Conservation (phyloP, 208 protist genomes). For the Trypanosoma theileri region DNA sequence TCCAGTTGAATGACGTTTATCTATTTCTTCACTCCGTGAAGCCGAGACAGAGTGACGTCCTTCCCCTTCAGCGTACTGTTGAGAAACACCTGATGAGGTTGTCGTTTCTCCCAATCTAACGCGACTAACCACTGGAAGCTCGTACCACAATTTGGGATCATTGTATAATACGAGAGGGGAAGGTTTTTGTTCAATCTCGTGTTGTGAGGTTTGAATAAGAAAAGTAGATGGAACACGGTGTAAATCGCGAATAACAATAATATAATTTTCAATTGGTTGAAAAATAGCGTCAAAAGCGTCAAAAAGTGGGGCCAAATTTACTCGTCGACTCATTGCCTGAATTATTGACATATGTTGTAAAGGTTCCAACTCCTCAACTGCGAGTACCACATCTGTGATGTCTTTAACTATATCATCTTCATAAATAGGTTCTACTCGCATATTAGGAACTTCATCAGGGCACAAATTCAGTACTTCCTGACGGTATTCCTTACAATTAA, state of each 20-base stretch:
- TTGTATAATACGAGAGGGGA: constrained; percentile 75
- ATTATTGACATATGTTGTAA: constrained; percentile 69
- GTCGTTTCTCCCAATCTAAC: constrained; percentile 32
- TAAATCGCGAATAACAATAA: constrained; percentile 73
- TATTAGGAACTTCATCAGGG: constrained; percentile 85
- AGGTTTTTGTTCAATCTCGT: constrained; percentile 69
- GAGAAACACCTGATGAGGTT: neutral
- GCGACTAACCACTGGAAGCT: constrained; percentile 62
- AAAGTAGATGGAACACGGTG: constrained; percentile 64
- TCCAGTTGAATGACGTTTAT: neutral
- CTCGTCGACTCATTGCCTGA: constrained; percentile 70
- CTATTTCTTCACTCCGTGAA: neutral
- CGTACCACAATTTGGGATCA: constrained; percentile 70
- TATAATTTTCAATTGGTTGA: constrained; percentile 79
- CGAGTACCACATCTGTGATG: constrained; percentile 79
- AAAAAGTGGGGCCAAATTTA: constrained; percentile 79
- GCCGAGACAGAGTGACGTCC: neutral
- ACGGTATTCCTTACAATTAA: constrained; percentile 74
- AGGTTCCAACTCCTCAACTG: constrained; percentile 71
- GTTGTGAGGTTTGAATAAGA: constrained; percentile 62
- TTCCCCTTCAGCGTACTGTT: neutral
- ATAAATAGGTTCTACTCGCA: constrained; percentile 77
- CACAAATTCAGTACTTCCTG: constrained; percentile 80
- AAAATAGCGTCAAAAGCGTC: constrained; percentile 83
- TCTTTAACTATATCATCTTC: constrained; percentile 86